Evolutionary conservation across 331 rosid genomes (phyloP), one percentile per base, ranked within the genome.

Genomic region (Ulmus americana): DNA sequence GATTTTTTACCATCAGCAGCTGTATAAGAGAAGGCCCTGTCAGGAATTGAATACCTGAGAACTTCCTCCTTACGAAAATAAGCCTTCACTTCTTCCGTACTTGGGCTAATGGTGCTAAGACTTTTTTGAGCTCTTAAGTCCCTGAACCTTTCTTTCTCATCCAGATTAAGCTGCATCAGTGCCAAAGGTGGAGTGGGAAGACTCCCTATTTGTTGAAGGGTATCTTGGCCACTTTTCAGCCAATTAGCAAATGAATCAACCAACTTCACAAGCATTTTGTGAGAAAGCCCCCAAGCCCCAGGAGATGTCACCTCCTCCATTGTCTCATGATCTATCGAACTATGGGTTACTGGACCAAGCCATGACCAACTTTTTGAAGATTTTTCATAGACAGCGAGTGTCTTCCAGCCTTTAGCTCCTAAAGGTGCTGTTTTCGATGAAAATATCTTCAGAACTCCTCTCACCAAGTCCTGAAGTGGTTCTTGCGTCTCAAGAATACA

Each of bases 211-310:
- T 87, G 97, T 70, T 90, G 91, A 67, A 94, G 96, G 53, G 99
- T 94, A 77, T 94, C 97, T 68, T 94, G 99, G 72, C 99, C 97
- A 77, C 97, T 84, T 87, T 94, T 94, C 59, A 94, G 85, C 99
- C 97, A 94, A 83, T 87, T 94, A 52, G 99, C 99, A 62, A 90
- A 94, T 10, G 88, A 85, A 82, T 94, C 99, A 49, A 94, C 99
- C 85, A 94, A 74, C 82, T 94, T 94, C 69, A 90, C 96, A 65
- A 94, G 91, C 96, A 84, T 94, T 76, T 90, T 90, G 79, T 87
- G 88, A 50, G 96, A 96, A 79, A 94, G 87, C 74, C 83, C 81
- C 99, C 99, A 94, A 43, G 88, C 92, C 62, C 87, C 99, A 63
- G 99, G 86, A 76, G 90, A 90, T 46, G 85, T 79, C 47, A 78